Evolutionary conservation across 352 stramenopile genomes (phyloP).

Genomic region (Globisporangium camurandrum): DNA sequence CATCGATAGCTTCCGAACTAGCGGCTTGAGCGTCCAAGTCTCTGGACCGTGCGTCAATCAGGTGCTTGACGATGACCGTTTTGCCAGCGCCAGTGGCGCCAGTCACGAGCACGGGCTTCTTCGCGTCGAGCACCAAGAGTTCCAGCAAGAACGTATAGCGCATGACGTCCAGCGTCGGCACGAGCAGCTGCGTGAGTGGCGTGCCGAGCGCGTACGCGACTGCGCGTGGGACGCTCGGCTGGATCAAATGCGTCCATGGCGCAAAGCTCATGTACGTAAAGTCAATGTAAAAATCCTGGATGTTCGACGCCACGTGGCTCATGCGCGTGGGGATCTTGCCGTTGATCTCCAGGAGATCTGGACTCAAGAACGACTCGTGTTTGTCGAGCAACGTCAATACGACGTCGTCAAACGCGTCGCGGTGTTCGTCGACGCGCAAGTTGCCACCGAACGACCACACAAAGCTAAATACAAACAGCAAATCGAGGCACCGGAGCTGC

Average conservation of each 20-base stretch:
- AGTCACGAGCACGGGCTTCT: constrained; percentile 79
- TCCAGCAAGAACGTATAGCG: constrained; percentile 57
- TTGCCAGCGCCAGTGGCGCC: constrained; percentile 87
- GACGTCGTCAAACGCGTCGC: constrained; percentile 45
- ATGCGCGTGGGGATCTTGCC: constrained; percentile 42
- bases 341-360: constrained; percentile 40
- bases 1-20: too few species aligned
- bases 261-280: constrained; percentile 57
- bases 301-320: constrained; percentile 39
- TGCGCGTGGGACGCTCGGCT: constrained; percentile 5
- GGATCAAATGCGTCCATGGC: constrained; percentile 33
- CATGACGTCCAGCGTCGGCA: constrained; percentile 56
- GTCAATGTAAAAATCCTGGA: constrained; percentile 67
- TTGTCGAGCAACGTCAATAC: constrained; percentile 26
- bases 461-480: constrained; percentile 67
- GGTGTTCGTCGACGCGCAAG: constrained; percentile 27
- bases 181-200: constrained; percentile 46
- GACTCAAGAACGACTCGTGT: constrained; percentile 42
- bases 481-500: constrained; percentile 45
- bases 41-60: constrained; percentile 35
- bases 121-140: constrained; percentile 46
- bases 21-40: background rate
- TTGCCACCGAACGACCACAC: constrained; percentile 70
- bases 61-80: constrained; percentile 71
- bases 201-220: constrained; percentile 16